Base-by-base conservation (phyloP, 2,329 filamentous ascomycete genomes). In the Monilinia fructigena region DNA sequence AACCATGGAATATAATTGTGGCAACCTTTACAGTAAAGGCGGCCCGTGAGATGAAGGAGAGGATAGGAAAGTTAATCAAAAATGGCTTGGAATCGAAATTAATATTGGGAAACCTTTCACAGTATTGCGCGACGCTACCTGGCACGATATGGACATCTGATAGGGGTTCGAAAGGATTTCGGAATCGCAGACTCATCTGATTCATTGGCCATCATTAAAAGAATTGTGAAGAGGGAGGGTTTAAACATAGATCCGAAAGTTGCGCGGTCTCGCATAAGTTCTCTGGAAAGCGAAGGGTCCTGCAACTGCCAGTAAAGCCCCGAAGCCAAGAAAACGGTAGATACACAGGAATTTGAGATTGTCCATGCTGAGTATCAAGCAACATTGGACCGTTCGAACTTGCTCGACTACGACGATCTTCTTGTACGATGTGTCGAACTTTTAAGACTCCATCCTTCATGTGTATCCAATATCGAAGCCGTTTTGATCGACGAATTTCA, bases 11-110 rank as follows among this genome's bases (percentile, higher is more conserved):
- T 79, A 88, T 98, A 73, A 88, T 99, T 68, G 94, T 97, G 68
- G 95, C 94, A 69, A 98, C 94, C 0, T 99, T 99, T 76, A 99
- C 95, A 2, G 93, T 97, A 77, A 98, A 98, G 77, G 93, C 95
- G 0, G 92, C 93, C 23, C 86, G 84, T 23, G 94, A 98, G 80
- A 99, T 99, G 94, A 92, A 93, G 74, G 88, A 92, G 74, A 86
- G 94, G 10, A 91, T 98, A 66, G 87, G 88, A 0, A 89, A 85
- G 67, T 83, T 91, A n/a, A 82, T 98, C n/a, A 93, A 93, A 1
- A 85, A 89, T 68, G 88, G 88, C 7, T 80, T 88, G 20, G 91
- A 93, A 75, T 88, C 85, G 65, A 90, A 88, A 73, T 82, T 99
- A 70, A 85, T 97, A 42, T 81, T 99, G 4, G 94, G 94, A 23